phyloP scores from a whole-genome alignment of 106 monocot species.

The Agapanthus africanus region DNA sequence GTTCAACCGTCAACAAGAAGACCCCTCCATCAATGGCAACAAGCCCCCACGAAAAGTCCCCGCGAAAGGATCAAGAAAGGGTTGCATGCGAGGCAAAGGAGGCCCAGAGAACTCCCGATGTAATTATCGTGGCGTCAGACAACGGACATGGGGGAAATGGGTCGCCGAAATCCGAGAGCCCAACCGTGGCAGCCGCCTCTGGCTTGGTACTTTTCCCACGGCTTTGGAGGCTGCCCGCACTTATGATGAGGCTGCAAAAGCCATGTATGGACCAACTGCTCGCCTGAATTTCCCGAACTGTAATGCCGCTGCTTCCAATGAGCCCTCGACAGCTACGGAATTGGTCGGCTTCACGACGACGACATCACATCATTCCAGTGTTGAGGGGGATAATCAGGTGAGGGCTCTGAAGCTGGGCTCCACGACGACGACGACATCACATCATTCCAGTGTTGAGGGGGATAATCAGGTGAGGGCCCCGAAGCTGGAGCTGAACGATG shows the following conservation, averaged over 20 bases:
- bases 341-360: conserved; percentile 14
- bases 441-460: conserved; percentile 3
- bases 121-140: conserved; percentile 70
- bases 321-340: background rate
- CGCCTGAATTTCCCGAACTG: conserved; percentile 45
- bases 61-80: conserved; percentile 80
- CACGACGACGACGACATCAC: conserved; percentile 2
- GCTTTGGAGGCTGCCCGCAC: conserved; percentile 56
- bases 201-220: conserved; percentile 79
- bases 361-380: conserved; percentile 3
- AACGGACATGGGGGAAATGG: conserved; percentile 92
- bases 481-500: conserved; percentile 11
- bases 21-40: background rate
- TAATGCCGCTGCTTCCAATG: background rate
- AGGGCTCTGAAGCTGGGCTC: conserved; percentile 12
- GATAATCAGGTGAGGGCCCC: conserved; percentile 2
- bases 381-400: background rate
- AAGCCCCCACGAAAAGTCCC: conserved; percentile 26
- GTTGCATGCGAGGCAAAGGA: conserved; percentile 82
- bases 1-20: background rate
- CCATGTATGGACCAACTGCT: conserved; percentile 61
- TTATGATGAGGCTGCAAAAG: conserved; percentile 73
- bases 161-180: conserved; percentile 89
- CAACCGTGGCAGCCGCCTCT: conserved; percentile 51
- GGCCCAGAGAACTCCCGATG: conserved; percentile 72